phyloP scores from a whole-genome alignment of 768 basidiomycete genomes.

The Cystoderma amianthinum region DNA sequence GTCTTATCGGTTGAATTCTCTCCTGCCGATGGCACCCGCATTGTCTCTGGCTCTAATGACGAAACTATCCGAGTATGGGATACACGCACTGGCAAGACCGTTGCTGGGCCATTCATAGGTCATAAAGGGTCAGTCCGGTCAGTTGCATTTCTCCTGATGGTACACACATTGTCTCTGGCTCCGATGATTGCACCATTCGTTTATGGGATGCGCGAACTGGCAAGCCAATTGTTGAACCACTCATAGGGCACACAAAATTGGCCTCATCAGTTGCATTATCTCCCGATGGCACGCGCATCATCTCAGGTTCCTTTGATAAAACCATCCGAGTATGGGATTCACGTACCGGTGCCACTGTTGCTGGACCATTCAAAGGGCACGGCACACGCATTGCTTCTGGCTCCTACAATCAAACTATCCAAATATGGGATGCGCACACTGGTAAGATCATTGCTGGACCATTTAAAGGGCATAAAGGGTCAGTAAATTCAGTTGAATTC shows the following conservation, averaged over 20 bases:
- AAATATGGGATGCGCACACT: too few species aligned
- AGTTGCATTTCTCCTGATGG: slow-evolving; percentile 43
- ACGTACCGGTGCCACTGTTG: too few species aligned
- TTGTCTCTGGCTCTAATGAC: slow-evolving; percentile 11
- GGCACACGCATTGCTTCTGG: too few species aligned
- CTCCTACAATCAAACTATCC: too few species aligned
- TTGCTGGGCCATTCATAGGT: slow-evolving; percentile 3
- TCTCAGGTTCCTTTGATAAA: slow-evolving; percentile 2
- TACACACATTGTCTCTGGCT: too few species aligned
- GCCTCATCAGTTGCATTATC: slow-evolving; percentile 13
- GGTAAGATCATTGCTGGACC: too few species aligned
- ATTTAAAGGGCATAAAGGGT: background rate
- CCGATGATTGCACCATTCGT: slow-evolving; percentile 45
- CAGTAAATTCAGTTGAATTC: slow-evolving; percentile 4
- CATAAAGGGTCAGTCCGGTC: slow-evolving; percentile 10
- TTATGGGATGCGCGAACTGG: slow-evolving; percentile 33
- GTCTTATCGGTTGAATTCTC: slow-evolving; percentile 9
- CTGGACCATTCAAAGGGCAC: too few species aligned
- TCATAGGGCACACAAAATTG: slow-evolving; percentile 4
- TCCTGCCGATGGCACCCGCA: slow-evolving; percentile 8
- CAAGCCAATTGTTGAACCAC: background rate
- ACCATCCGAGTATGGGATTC: slow-evolving; percentile 5
- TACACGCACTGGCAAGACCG: slow-evolving; percentile 3
- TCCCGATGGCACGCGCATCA: slow-evolving; percentile 14
- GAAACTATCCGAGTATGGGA: slow-evolving; percentile 12